Evolutionary conservation across 2,329 filamentous ascomycete genomes (phyloP).

Genomic region (Aspergillus awamori): DNA sequence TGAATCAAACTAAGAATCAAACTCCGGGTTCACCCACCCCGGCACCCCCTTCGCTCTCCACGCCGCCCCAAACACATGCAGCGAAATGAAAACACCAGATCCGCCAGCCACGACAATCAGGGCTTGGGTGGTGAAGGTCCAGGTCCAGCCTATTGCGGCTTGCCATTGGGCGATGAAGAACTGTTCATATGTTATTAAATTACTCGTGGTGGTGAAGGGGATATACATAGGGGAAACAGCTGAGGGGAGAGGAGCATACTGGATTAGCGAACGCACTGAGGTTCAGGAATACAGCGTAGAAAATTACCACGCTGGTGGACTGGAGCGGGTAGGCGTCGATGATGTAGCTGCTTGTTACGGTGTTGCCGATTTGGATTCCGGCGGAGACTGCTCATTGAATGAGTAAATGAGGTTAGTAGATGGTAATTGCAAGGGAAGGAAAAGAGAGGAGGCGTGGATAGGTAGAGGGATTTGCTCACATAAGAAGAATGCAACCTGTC

Average conservation of each 20-base stretch:
- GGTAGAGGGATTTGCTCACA: slow-evolving; percentile 41
- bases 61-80: slow-evolving; percentile 47
- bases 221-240: no score
- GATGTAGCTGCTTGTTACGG: slow-evolving; percentile 55
- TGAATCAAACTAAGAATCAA: slow-evolving; percentile 21
- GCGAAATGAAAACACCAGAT: slow-evolving; percentile 38
- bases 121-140: slow-evolving; percentile 55
- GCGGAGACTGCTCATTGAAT: slow-evolving; percentile 48
- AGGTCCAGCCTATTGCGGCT: slow-evolving; percentile 51
- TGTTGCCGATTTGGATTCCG: slow-evolving; percentile 62
- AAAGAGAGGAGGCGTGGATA: neutral
- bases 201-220: no score
- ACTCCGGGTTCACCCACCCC: slow-evolving; percentile 53
- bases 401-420: neutral
- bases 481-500: slow-evolving; percentile 59
- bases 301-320: slow-evolving; percentile 57
- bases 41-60: slow-evolving; percentile 44
- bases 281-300: slow-evolving; percentile 59
- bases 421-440: neutral
- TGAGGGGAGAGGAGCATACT: slow-evolving; percentile 24
- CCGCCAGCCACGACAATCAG: slow-evolving; percentile 50
- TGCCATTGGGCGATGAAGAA: slow-evolving; percentile 58
- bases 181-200: slow-evolving; percentile 20
- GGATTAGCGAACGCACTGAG: slow-evolving; percentile 52
- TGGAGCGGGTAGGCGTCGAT: slow-evolving; percentile 60